Percentiles rank a stretch among this genome's conserved stretches.
These are phyloP conservation scores for Monilinia fructigena DNA, from an alignment of 2,329 filamentous ascomycete species.

Conservation along the genomic window DNA sequence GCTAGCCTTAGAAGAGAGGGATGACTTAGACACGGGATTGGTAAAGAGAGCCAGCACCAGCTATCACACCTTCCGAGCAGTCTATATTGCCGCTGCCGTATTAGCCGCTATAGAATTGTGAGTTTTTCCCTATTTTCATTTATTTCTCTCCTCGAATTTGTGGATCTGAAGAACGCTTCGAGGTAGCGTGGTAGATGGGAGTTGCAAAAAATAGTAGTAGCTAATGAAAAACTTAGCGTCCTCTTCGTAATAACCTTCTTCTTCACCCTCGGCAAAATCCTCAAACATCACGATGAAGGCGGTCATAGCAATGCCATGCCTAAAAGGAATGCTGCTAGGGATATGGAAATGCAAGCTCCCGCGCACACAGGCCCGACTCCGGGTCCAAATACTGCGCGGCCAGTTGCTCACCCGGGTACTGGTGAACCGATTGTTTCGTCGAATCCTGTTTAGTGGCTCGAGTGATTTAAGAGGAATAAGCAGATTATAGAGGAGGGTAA, in stretches of 20 bases:
- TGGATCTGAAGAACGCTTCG: background rate
- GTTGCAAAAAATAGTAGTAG: too few species aligned
- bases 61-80: constrained; percentile 6
- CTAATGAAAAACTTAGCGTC: background rate
- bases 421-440: background rate
- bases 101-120: constrained; percentile 23
- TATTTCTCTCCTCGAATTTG: background rate
- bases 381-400: background rate
- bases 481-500: too few species aligned
- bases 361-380: background rate
- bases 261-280: background rate
- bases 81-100: constrained; percentile 12
- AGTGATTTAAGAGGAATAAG: too few species aligned
- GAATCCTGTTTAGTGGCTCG: background rate
- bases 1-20: constrained; percentile 13
- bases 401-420: background rate
- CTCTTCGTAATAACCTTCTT: constrained; percentile 19
- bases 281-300: constrained; percentile 4
- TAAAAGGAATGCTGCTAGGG: background rate
- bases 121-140: background rate
- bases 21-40: background rate
- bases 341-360: constrained; percentile 17
- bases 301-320: background rate
- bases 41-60: constrained; percentile 4
- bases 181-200: too few species aligned